These are phyloP conservation scores for Ophiostoma sp. DNA, from an alignment of 2,329 filamentous ascomycete species.

Conservation along the genomic window DNA sequence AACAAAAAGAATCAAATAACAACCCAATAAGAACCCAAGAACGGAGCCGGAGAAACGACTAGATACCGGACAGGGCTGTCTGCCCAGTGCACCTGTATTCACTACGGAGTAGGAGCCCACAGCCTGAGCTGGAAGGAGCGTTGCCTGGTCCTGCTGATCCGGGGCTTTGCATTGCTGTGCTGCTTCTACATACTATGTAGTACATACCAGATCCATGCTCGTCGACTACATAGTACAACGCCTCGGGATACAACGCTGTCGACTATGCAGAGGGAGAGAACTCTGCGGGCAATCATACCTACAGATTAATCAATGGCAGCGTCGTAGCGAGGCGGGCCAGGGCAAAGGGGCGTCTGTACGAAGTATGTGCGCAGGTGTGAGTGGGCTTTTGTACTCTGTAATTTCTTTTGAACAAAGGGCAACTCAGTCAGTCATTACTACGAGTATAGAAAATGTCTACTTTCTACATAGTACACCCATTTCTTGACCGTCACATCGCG, in stretches of 20 bases:
- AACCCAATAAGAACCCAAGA: not conserved
- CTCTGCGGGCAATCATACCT: not conserved
- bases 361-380: not conserved
- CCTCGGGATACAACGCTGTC: not conserved
- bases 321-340: slow-evolving; percentile 7
- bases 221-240: no score
- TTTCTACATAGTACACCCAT: not conserved
- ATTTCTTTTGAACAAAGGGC: slow-evolving; percentile 1
- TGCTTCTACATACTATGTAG: no score
- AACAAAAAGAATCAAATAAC: not conserved
- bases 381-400: not conserved
- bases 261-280: not conserved
- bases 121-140: not conserved
- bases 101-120: not conserved
- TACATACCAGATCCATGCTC: no score
- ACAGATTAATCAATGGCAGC: not conserved
- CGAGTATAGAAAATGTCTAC: no score
- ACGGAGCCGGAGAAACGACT: not conserved
- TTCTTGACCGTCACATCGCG: not conserved
- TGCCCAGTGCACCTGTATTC: not conserved
- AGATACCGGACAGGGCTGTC: not conserved
- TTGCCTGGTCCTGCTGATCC: slow-evolving; percentile 4
- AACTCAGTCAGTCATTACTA: no score
- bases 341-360: not conserved
- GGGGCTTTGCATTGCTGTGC: not conserved